phyloP scores from a whole-genome alignment of 2,329 filamentous ascomycete genomes.

The Penicillium sp. region DNA sequence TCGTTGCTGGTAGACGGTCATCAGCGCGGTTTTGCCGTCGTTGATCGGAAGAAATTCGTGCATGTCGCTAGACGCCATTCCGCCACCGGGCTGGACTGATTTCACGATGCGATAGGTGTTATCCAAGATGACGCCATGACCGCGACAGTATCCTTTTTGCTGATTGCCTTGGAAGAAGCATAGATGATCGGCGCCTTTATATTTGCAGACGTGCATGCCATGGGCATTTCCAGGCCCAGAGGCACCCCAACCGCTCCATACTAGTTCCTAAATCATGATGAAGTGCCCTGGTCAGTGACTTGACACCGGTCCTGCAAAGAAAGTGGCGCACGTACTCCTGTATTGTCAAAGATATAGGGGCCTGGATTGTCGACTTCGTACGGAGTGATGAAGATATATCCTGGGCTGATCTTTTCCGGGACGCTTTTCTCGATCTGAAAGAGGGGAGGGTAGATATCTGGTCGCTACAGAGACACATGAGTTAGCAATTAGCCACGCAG shows the following conservation, averaged over 20 bases:
- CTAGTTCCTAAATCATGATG: constrained; percentile 44
- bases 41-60: constrained; percentile 57
- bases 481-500: background rate
- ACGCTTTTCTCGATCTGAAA: constrained; percentile 36
- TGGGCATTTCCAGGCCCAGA: constrained; percentile 56
- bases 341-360: constrained; percentile 58
- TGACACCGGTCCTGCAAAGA: background rate
- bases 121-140: constrained; percentile 59
- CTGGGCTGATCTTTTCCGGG: constrained; percentile 44
- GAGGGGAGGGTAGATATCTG: constrained; percentile 43
- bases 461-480: constrained; percentile 33
- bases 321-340: constrained; percentile 40
- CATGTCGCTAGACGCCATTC: constrained; percentile 54
- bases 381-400: constrained; percentile 57
- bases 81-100: constrained; percentile 48
- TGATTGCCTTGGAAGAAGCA: constrained; percentile 59
- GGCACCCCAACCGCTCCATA: constrained; percentile 56
- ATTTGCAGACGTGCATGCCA: constrained; percentile 54
- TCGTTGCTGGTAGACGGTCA: constrained; percentile 48
- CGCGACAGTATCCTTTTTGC: constrained; percentile 56
- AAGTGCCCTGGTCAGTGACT: constrained; percentile 13
- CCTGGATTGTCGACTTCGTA: constrained; percentile 55
- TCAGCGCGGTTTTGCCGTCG: constrained; percentile 46
- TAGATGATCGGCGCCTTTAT: constrained; percentile 54
- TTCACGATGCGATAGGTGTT: constrained; percentile 54